phyloP scores from a whole-genome alignment of 305 asterid genomes.

The Solanum hybrid region DNA sequence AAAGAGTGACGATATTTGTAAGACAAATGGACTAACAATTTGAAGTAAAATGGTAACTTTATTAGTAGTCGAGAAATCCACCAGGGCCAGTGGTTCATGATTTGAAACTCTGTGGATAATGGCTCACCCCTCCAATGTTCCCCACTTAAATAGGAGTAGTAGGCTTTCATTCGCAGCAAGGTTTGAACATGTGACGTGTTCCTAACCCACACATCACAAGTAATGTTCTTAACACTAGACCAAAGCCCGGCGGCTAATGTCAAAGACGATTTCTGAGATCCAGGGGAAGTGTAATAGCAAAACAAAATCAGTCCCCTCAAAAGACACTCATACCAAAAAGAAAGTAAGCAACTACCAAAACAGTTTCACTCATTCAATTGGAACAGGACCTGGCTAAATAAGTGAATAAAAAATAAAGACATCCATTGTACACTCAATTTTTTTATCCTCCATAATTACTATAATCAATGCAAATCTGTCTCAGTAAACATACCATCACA shows the following conservation, averaged over 20 bases:
- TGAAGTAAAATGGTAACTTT: not conserved
- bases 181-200: not conserved
- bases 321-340: not conserved
- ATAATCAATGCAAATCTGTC: not conserved
- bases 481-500: constrained; percentile 23
- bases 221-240: not conserved
- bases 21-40: not conserved
- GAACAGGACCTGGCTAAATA: not conserved
- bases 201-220: not conserved
- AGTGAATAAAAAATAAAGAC: not conserved
- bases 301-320: not conserved
- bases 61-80: not conserved
- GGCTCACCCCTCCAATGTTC: not conserved
- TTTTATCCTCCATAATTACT: not conserved
- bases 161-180: not conserved
- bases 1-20: not conserved
- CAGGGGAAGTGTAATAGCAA: not conserved
- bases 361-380: not conserved
- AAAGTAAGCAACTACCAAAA: not conserved
- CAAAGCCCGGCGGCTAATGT: not conserved
- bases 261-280: not conserved
- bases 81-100: not conserved
- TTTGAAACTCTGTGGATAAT: not conserved
- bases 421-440: not conserved
- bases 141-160: not conserved